Evolutionary conservation across 768 basidiomycete species (phyloP).

Genomic region (Xanthoconium purpureum): DNA sequence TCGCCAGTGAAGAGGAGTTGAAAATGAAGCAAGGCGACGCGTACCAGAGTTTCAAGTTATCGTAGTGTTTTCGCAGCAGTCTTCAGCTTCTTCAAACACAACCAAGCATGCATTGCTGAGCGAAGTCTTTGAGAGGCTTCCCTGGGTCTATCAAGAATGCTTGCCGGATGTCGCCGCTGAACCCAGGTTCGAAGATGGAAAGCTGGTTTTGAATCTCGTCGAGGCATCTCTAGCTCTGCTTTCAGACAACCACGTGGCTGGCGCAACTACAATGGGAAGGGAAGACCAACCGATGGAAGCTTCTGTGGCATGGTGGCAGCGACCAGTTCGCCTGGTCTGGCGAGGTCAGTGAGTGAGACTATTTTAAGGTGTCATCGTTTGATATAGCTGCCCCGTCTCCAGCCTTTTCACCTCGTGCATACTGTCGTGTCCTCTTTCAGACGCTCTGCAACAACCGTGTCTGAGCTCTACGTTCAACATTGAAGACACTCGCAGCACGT

Average conservation of each 20-base stretch:
- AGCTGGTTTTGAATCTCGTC: conserved; percentile 55
- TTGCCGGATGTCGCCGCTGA: conserved; percentile 74
- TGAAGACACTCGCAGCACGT: conserved; percentile 57
- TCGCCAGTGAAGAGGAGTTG: conserved; percentile 62
- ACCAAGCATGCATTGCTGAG: conserved; percentile 60
- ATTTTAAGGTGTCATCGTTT: background rate
- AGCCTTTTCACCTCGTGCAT: conserved; percentile 55
- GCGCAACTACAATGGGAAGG: conserved; percentile 5
- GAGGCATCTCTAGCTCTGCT: conserved; percentile 27
- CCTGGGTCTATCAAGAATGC: conserved; percentile 82
- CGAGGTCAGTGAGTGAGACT: conserved; percentile 55
- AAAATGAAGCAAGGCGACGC: conserved; percentile 67
- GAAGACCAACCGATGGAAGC: conserved; percentile 16
- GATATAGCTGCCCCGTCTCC: background rate
- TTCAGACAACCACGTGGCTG: conserved; percentile 8
- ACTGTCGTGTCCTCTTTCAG: conserved; percentile 69
- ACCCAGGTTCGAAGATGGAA: conserved; percentile 82
- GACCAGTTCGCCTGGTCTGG: conserved; percentile 78
- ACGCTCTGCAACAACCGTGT: conserved; percentile 52
- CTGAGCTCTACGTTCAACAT: conserved; percentile 49
- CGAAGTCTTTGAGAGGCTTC: conserved; percentile 74
- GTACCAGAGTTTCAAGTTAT: conserved; percentile 88
- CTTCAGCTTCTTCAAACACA: conserved; percentile 27
- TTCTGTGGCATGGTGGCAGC: conserved; percentile 44
- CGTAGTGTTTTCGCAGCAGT: conserved; percentile 73